phyloP scores from a whole-genome alignment of 495 filamentous ascomycete species.

The Hyphodiscus hymeniophilus region DNA sequence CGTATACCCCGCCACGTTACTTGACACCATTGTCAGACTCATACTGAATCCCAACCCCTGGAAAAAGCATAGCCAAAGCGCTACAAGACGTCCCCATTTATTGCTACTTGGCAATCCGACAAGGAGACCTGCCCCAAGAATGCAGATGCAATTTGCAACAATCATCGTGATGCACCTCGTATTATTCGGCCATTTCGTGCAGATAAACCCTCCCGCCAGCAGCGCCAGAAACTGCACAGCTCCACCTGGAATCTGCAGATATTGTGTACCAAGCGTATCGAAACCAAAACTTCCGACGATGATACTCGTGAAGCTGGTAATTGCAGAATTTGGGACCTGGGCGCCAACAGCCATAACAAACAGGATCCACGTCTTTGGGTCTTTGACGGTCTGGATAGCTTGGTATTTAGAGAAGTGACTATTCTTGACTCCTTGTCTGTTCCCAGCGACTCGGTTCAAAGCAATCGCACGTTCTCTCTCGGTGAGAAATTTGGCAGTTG shows the following conservation, averaged over 20 bases:
- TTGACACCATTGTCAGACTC: conserved; percentile 26
- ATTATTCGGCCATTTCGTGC: conserved; percentile 23
- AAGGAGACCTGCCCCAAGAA: conserved; percentile 17
- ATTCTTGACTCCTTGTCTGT: conserved; percentile 62
- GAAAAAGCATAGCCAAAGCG: conserved; percentile 22
- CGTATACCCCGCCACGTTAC: conserved; percentile 21
- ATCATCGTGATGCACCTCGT: conserved; percentile 17
- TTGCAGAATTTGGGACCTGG: conserved; percentile 16
- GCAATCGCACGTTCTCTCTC: conserved; percentile 49
- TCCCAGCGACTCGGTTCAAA: conserved; percentile 48
- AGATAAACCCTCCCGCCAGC: conserved; percentile 48
- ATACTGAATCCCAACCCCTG: conserved; percentile 34
- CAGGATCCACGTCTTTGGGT: conserved; percentile 53
- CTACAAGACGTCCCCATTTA: conserved; percentile 28
- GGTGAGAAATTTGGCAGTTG: conserved; percentile 50
- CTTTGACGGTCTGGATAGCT: conserved; percentile 45
- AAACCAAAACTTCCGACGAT: conserved; percentile 20
- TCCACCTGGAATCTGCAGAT: conserved; percentile 21
- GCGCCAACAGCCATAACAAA: conserved; percentile 23
- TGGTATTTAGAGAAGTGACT: conserved; percentile 41
- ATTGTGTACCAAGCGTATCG: conserved; percentile 15
- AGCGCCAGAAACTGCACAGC: conserved; percentile 47
- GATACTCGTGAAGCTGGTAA: conserved; percentile 19
- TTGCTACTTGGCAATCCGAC: conserved; percentile 14
- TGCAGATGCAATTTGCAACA: conserved; percentile 15